phyloP scores from a whole-genome alignment of 2,329 filamentous ascomycete genomes.

The Alternaria arbusti region DNA sequence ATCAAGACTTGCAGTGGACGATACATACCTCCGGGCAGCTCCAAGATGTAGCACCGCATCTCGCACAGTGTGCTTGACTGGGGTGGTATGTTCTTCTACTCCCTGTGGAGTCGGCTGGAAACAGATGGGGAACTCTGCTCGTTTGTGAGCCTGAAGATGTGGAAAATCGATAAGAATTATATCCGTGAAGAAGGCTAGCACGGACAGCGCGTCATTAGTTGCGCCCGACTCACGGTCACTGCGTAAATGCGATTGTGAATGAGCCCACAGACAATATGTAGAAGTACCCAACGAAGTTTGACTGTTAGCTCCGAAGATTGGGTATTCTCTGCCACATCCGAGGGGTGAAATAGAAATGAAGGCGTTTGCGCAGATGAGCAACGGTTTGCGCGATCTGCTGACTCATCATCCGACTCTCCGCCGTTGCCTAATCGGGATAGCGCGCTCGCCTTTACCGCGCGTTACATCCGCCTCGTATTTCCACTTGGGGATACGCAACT shows the following conservation, averaged over 20 bases:
- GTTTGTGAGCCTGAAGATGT: not conserved
- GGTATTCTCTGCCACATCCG: rapidly evolving
- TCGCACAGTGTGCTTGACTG: no score
- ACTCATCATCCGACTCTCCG: not conserved
- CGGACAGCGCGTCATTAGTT: not conserved
- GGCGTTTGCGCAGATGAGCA: not conserved
- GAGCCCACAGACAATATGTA: not conserved
- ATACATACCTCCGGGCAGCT: no score
- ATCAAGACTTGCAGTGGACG: no score
- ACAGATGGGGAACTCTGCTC: not conserved
- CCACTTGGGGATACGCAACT: not conserved
- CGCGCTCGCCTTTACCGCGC: not conserved
- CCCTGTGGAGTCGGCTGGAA: no score
- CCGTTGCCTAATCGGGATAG: not conserved
- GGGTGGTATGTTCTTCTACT: no score
- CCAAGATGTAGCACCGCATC: no score
- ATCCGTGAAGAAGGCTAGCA: not conserved
- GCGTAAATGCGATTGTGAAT: rapidly evolving
- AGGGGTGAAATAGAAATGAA: not conserved
- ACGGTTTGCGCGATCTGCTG: not conserved
- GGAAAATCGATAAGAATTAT: rapidly evolving
- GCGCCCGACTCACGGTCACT: not conserved
- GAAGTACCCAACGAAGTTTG: not conserved
- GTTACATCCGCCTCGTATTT: not conserved
- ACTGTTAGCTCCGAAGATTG: not conserved